These are phyloP conservation scores for Teunomyces gatunensis DNA, from an alignment of 805 yeast genomes.

Conservation along the genomic window DNA sequence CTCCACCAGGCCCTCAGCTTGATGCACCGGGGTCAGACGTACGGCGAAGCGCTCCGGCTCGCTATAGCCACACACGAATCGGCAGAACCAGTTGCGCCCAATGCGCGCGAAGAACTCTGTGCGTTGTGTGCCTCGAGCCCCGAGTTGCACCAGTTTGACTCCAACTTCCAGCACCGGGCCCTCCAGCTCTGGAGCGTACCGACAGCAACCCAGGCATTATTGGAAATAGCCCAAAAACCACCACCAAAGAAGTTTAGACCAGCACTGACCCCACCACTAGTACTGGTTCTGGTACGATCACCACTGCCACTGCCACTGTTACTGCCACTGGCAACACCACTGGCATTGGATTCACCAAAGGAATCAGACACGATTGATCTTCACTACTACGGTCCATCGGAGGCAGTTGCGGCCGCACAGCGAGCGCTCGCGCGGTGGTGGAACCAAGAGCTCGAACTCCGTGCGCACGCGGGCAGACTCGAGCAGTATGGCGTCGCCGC, in stretches of 20 bases:
- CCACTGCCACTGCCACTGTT: not conserved
- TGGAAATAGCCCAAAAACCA: not conserved
- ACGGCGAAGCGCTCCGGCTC: not conserved
- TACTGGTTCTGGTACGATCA: too few relatives aligned
- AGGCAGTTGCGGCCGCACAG: constrained; percentile 42
- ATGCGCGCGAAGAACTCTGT: not conserved
- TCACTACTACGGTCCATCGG: constrained; percentile 50
- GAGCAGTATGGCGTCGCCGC: constrained; percentile 34
- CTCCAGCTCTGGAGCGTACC: not conserved
- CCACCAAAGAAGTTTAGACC: not conserved
- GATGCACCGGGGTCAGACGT: not conserved
- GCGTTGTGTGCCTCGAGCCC: not conserved
- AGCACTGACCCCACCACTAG: not conserved
- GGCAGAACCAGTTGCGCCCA: not conserved
- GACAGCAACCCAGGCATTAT: not conserved
- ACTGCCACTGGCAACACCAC: too few relatives aligned
- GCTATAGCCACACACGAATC: not conserved
- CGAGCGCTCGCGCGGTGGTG: constrained; percentile 57
- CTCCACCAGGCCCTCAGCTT: not conserved
- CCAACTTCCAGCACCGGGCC: not conserved
- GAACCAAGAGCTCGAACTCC: constrained; percentile 46
- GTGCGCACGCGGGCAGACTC: constrained; percentile 41
- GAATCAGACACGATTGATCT: constrained; percentile 43
- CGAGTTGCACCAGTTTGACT: not conserved
- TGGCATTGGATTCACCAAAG: not conserved